Conservation (phyloP, 768 basidiomycete species). For the Psilocybe sp. region DNA sequence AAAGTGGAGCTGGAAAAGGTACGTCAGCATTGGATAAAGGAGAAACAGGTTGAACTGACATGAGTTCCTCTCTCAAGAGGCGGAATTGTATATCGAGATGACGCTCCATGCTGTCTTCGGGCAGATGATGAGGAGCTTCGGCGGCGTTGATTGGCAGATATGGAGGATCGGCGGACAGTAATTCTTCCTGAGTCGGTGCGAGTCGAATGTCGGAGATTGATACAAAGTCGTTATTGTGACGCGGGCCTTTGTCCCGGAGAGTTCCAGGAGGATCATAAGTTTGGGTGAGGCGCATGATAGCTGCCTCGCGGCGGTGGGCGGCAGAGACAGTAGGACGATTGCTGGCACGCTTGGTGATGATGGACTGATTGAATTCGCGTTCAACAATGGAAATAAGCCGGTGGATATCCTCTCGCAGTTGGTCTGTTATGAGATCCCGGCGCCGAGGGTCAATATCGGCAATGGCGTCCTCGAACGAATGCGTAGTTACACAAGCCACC, state of each 20-base stretch:
- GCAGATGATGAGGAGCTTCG: slow-evolving; percentile 63
- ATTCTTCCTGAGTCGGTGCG: slow-evolving; percentile 68
- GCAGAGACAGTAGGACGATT: slow-evolving; percentile 24
- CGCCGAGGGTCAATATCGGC: slow-evolving; percentile 26
- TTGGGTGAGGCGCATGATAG: slow-evolving; percentile 6
- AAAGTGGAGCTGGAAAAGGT: slow-evolving; percentile 42
- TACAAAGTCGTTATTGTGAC: slow-evolving; percentile 67
- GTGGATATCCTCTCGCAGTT: slow-evolving; percentile 31
- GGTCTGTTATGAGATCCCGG: slow-evolving; percentile 35
- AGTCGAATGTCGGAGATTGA: slow-evolving; percentile 58
- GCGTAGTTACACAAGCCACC: slow-evolving; percentile 35
- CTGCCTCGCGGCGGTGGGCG: slow-evolving; percentile 32
- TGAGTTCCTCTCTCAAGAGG: slow-evolving; percentile 71
- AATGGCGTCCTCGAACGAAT: slow-evolving; percentile 43
- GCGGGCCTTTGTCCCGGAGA: slow-evolving; percentile 43
- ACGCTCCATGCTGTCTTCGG: slow-evolving; percentile 56
- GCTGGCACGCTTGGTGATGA: slow-evolving; percentile 5
- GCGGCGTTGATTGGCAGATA: slow-evolving; percentile 61
- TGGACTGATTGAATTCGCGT: slow-evolving; percentile 36
- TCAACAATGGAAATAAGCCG: slow-evolving; percentile 45
- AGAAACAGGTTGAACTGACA: slow-evolving; percentile 32
- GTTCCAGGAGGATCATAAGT: slow-evolving; percentile 54
- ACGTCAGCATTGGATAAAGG: neutral
- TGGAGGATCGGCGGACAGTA: slow-evolving; percentile 44
- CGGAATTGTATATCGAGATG: slow-evolving; percentile 74